Evolutionary conservation across 2,329 filamentous ascomycete genomes (phyloP), one percentile per base, ranked within the genome.

Genomic region (Zasmidium citrigriseum): DNA sequence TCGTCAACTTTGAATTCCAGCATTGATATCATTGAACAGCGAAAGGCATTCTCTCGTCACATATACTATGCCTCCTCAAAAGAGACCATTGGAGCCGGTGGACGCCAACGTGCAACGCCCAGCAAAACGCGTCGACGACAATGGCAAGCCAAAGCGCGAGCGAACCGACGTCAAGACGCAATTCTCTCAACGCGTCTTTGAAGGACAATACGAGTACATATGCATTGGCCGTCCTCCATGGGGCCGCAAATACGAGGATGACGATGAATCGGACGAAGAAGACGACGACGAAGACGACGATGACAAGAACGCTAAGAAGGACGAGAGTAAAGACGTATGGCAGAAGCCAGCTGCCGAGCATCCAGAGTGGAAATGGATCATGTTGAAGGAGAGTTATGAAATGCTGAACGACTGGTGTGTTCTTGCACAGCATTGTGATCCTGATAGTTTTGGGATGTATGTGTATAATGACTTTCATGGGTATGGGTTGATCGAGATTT

Each of bases 381-480:
- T 58, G 5, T 57, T 57, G 48, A 23, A 44, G 7, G 22, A n/a
- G 12, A 48, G 51, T 14, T 47, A 46, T 18, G 22, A 45, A 9
- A 29, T 59, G n/a, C 18, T 50, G 14, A 34, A 14, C 38, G 56
- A 65, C 4, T 55, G 49, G n/a, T 18, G n/a, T 10, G 21, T 22
- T 22, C 41, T 52, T 20, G 52, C 54, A 2, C 20, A 44, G 10
- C 59, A 58, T 20, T 34, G 59, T 11, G 54, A 70, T 46, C 68
- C 67, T 5, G 72, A 73, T 38, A 55, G 56, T 5, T 71, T 72
- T 48, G 64, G 60, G 46, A 69, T 74, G 69, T 61, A 71, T 51
- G 66, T 72, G 29, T 67, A 64, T 59, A 72, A 69, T 27, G 66
- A 71, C 58, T 73, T 68, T 51, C 53, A 64, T n/a, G 68, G 66